Evolutionary conservation across 768 basidiomycete genomes (phyloP), one percentile per base, ranked within the genome.

Genomic region (Fistulinella prunicolor): DNA sequence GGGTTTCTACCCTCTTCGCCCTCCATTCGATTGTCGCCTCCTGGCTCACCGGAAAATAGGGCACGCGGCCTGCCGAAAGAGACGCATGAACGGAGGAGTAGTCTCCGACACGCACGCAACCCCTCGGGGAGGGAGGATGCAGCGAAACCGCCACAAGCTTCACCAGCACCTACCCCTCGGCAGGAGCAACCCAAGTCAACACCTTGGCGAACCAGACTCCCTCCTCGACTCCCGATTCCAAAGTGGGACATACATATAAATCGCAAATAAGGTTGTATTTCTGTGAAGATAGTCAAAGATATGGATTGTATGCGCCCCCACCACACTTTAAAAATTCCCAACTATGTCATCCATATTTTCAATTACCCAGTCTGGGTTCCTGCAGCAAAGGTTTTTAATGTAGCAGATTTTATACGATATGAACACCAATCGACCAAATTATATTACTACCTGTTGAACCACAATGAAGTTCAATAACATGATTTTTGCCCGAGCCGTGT

Each of bases 221-320:
- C 65, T 17, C 57, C 64, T 44, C 62, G 66, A 9, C 55, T 32
- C 9, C 66, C 65, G 12, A 64, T 66, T 36, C 65, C 65, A 20
- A 66, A 62, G 48, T 66, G 65, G 65, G 63, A 63, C 20, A 9
- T 49, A 13, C 65, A 38, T 23, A 37, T 8, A 17, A n/a, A 17
- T 4, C 19, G 38, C 21, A 13, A 9, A 2, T 40, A 9, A 17
- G 5, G 12, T 26, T n/a, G n/a, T n/a, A 17, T 38, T 49, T 35
- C 20, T 34, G 21, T 23, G 21, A 28, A 29, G 30, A 46, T 35
- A 34, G 20, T 35, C 12, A 47, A 26, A n/a, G n/a, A n/a, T n/a
- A n/a, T 24, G 17, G 19, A 46, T 28, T 22, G 16, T n/a, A 29
- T 47, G 19, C 13, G 3, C 28, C 12, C 7, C 28, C 12, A 28